Percentiles rank a stretch among this genome's conserved stretches.
phyloP scores from a whole-genome alignment of 2,329 filamentous ascomycete species.

The Knoxdaviesia proteae region DNA sequence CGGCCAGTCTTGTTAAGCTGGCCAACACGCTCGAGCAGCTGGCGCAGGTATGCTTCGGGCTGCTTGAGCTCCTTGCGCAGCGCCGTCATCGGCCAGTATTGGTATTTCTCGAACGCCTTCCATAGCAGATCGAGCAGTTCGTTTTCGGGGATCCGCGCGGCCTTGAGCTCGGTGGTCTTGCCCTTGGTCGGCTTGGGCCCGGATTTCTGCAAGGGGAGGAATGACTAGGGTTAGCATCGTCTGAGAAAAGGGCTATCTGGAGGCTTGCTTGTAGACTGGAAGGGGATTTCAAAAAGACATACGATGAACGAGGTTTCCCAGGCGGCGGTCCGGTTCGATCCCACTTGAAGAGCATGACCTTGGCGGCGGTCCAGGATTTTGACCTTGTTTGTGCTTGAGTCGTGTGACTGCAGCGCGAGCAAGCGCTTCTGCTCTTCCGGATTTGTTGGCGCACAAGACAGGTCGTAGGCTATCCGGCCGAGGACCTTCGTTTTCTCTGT shows the following conservation, averaged over 20 bases:
- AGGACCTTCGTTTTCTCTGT: slow-evolving; percentile 59
- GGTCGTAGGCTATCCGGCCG: slow-evolving; percentile 54
- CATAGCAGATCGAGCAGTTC: slow-evolving; percentile 75
- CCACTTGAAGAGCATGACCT: slow-evolving; percentile 3
- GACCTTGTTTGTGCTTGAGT: slow-evolving; percentile 28
- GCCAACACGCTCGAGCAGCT: slow-evolving; percentile 65
- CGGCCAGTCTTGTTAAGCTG: slow-evolving; percentile 63
- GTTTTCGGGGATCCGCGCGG: slow-evolving; percentile 72
- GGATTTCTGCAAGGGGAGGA: slow-evolving; percentile 23
- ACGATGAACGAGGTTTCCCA: slow-evolving; percentile 34
- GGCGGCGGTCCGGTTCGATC: slow-evolving; percentile 10
- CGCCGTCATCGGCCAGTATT: slow-evolving; percentile 85
- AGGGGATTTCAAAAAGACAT: slow-evolving; percentile 12
- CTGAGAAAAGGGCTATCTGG: neutral
- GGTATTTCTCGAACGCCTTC: slow-evolving; percentile 62
- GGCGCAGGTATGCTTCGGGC: slow-evolving; percentile 81
- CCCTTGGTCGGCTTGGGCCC: slow-evolving; percentile 26
- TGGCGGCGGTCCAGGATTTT: slow-evolving; percentile 17
- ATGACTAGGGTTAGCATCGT: slow-evolving; percentile 6
- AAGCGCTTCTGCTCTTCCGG: slow-evolving; percentile 48
- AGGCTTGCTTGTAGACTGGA: too few relatives aligned
- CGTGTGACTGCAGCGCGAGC: slow-evolving; percentile 30
- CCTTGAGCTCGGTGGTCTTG: slow-evolving; percentile 58
- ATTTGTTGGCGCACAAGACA: slow-evolving; percentile 52
- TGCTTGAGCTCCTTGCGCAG: slow-evolving; percentile 61